Base-by-base conservation (phyloP, 225 moss, liverwort and hornwort species). In the Takakia lepidozioides region DNA sequence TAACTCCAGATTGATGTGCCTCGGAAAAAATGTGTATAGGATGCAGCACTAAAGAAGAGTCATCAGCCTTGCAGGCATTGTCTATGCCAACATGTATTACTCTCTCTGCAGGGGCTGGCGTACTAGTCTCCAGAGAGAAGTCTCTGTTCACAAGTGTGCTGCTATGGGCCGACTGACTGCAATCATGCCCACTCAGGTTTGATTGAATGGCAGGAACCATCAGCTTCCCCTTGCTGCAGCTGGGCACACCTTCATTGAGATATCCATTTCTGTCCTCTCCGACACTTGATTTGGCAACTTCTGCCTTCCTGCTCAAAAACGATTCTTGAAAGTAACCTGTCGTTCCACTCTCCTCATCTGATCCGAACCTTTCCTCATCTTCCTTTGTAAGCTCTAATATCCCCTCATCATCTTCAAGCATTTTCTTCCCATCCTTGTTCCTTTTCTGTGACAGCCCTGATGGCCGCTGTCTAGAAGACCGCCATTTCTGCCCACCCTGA, bases 1-100 rank as follows among this genome's bases (percentile, higher is more conserved):
- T 98, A 32, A 98, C 75, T 44, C 98, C 98, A 43, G 98, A 98
- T 63, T 85, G 84, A 81, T 98, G 98, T 34, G 81, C 87, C 19
- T 55, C 63, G 32, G 60, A 55, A 23, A 98, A 47, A 40, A 71
- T 69, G 49, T 64, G 57, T 43, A 81, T 48, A 26, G 87, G 81
- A 38, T 53, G 28, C 11, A 83, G 54, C 44, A 61, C 49, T 47
- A 70, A 67, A 51, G 66, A 61, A 52, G 61, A 38, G n/a, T 24
- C 23, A 54, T 21, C 38, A 24, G 15, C 34, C 29, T 54, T 22
- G 35, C 16, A 46, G 8, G 45, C 45, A 22, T 41, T 41, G 15
- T 17, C 40, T 41, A 22, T 25, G 14, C 45, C 25, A 46, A n/a
- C n/a, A n/a, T n/a, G n/a, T n/a, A n/a, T n/a, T n/a, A n/a, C n/a